Conservation (phyloP, 495 filamentous ascomycete species). For the Neurospora sp. region DNA sequence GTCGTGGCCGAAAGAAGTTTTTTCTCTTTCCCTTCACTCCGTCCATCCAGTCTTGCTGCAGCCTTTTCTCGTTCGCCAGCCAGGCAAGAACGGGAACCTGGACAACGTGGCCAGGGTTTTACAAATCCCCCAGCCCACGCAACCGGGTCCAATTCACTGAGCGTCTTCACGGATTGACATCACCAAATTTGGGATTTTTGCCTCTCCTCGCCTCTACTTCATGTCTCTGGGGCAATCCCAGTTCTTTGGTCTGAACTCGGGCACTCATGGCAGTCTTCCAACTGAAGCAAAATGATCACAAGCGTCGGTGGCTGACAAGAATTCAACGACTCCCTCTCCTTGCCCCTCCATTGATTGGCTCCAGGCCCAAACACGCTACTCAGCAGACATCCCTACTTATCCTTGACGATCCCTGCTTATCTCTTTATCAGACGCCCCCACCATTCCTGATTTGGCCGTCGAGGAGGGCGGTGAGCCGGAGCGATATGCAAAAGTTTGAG, state of each 20-base stretch:
- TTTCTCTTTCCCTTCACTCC: slow-evolving; percentile 11
- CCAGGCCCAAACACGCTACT: slow-evolving; percentile 2
- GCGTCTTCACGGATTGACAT: neutral
- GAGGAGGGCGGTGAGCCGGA: slow-evolving; percentile 18
- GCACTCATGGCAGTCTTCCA: neutral
- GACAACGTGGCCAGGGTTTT: neutral
- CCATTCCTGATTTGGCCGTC: slow-evolving; percentile 10
- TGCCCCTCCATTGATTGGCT: slow-evolving; percentile 17
- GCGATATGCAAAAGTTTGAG: slow-evolving; percentile 9
- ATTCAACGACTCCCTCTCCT: neutral
- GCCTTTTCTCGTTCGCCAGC: slow-evolving; percentile 1
- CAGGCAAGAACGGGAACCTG: neutral
- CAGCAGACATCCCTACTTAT: slow-evolving; percentile 10
- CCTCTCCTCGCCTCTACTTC: neutral
- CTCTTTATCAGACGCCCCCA: slow-evolving; percentile 14
- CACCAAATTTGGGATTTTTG: neutral
- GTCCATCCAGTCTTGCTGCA: neutral
- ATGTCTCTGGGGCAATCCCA: slow-evolving; percentile 5
- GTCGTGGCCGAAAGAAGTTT: slow-evolving; percentile 18
- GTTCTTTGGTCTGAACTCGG: neutral
- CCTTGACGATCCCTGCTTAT: slow-evolving; percentile 19
- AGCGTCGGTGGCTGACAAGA: neutral
- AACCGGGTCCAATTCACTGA: neutral
- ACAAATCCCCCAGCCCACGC: neutral
- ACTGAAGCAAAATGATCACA: neutral